Conservation (phyloP, 441 rosid genomes). For the Omphalea diandra region DNA sequence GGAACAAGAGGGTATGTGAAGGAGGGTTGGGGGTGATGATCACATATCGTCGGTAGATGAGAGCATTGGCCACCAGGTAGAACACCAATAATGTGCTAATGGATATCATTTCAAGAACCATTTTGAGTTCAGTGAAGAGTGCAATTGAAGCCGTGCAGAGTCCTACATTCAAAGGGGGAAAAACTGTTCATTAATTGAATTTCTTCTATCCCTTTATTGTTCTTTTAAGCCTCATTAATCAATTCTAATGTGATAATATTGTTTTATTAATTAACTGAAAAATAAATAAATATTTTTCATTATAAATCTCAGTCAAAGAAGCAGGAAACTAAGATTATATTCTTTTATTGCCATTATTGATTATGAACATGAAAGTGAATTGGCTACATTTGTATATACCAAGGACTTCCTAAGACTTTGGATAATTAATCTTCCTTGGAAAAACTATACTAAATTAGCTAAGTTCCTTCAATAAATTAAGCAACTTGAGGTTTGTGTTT, state of each 20-base stretch:
- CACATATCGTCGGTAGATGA: constrained; percentile 61
- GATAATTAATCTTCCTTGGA: not conserved
- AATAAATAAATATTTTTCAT: too few relatives aligned
- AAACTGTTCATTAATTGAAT: not conserved
- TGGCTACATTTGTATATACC: too few relatives aligned
- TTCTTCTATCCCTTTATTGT: not conserved
- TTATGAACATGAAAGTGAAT: too few relatives aligned
- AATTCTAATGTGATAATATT: too few relatives aligned
- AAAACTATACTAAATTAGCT: not conserved
- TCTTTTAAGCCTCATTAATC: not conserved
- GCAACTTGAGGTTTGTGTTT: not conserved
- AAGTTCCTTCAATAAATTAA: not conserved
- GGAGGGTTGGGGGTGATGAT: constrained; percentile 48
- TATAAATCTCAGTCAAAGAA: too few relatives aligned
- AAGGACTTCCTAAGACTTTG: not conserved
- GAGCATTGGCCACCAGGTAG: constrained; percentile 87
- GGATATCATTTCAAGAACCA: constrained; percentile 66
- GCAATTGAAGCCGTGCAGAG: constrained; percentile 90
- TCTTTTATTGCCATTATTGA: too few relatives aligned
- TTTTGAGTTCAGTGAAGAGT: constrained; percentile 69
- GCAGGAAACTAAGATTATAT: too few relatives aligned
- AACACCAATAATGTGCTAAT: constrained; percentile 83
- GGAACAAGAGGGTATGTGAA: constrained; percentile 55
- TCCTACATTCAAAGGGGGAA: constrained; percentile 37
- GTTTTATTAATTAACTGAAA: too few relatives aligned